A percentile compares a stretch with the other conserved stretches of the same genome.
These are phyloP conservation scores for Arctium lappa DNA, from an alignment of 129 eudicot genomes.

Conservation along the genomic window DNA sequence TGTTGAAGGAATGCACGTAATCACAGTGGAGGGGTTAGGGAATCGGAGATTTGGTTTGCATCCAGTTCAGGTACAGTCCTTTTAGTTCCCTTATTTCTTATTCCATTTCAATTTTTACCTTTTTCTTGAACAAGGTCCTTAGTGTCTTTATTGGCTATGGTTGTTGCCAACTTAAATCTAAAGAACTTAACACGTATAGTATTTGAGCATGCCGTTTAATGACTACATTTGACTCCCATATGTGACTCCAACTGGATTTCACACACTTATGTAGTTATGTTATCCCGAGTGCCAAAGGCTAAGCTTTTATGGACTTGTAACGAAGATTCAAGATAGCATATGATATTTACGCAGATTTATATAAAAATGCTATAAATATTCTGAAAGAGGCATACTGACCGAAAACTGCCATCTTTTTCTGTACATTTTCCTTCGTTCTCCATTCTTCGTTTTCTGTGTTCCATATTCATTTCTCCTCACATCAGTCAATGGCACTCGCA, in stretches of 20 bases:
- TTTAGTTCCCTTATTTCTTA: background rate
- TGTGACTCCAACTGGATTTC: background rate
- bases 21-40: constrained; percentile 97
- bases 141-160: background rate
- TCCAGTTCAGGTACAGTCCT: constrained; percentile 83
- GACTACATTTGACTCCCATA: background rate
- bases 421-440: background rate
- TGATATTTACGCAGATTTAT: background rate
- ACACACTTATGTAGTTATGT: background rate
- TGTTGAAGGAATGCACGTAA: constrained; percentile 98
- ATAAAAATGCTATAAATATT: background rate
- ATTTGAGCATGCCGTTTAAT: too few relatives aligned
- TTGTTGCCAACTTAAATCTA: background rate
- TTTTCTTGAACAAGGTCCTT: background rate
- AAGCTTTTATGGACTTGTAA: background rate
- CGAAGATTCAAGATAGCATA: background rate
- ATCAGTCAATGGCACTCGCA: background rate
- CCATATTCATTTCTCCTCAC: background rate
- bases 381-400: background rate
- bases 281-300: background rate
- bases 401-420: too few relatives aligned
- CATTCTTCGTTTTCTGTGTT: too few relatives aligned
- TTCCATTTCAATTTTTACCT: background rate
- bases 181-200: background rate
- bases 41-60: constrained; percentile 73